phyloP scores from a whole-genome alignment of 495 filamentous ascomycete genomes.

The Aspergillus avenaceus region DNA sequence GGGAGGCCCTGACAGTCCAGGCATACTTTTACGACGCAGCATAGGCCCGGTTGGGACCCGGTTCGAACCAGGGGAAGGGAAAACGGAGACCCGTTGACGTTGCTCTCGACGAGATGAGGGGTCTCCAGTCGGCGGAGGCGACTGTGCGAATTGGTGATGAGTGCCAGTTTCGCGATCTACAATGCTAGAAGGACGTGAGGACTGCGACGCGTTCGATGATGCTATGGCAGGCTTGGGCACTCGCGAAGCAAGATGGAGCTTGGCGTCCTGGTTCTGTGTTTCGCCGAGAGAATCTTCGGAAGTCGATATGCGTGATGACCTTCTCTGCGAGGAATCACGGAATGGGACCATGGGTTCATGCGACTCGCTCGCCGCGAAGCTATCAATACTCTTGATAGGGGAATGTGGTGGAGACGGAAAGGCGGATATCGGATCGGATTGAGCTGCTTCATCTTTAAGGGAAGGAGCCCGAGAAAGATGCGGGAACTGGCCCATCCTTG shows the following conservation, averaged over 20 bases:
- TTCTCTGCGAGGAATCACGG: conserved; percentile 1
- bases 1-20: conserved; percentile 54
- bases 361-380: conserved; percentile 17
- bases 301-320: conserved; percentile 28
- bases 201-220: conserved; percentile 11
- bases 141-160: background rate
- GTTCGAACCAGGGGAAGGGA: background rate
- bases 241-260: conserved; percentile 20
- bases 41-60: conserved; percentile 10
- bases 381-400: conserved; percentile 28
- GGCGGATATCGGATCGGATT: conserved; percentile 19
- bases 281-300: conserved; percentile 32
- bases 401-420: conserved; percentile 38
- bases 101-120: background rate
- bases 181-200: conserved; percentile 18
- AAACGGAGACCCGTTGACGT: conserved; percentile 3
- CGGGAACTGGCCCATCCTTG: conserved; percentile 16
- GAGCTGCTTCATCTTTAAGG: conserved; percentile 14
- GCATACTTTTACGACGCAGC: conserved; percentile 51
- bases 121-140: background rate
- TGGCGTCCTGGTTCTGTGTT: conserved; percentile 5
- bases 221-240: conserved; percentile 12
- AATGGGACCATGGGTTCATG: conserved; percentile 14
- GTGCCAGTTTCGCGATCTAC: background rate
- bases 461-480: conserved; percentile 17